Percentiles rank a stretch among this genome's conserved stretches.
These are phyloP conservation scores for Penicillium sp. DNA, from an alignment of 2,329 filamentous ascomycete species.

Conservation along the genomic window DNA sequence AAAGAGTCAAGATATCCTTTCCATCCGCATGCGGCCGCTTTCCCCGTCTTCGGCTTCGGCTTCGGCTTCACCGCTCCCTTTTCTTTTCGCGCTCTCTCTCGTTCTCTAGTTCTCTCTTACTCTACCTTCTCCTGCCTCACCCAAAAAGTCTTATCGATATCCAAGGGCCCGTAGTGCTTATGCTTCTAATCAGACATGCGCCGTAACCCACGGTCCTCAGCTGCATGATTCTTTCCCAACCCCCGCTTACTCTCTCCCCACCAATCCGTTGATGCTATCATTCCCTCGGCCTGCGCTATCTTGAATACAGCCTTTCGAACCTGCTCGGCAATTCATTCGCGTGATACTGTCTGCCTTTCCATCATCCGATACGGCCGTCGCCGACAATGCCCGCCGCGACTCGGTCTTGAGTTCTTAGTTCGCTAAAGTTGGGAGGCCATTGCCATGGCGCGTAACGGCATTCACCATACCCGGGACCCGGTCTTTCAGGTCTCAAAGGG, in stretches of 20 bases:
- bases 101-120: not conserved
- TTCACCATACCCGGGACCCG: constrained; percentile 12
- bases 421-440: constrained; percentile 8
- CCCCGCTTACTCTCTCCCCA: constrained; percentile 11
- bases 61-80: constrained; percentile 21
- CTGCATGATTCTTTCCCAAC: constrained; percentile 11
- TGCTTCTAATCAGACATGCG: constrained; percentile 12
- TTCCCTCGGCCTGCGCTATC: not conserved
- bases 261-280: not conserved
- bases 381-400: constrained; percentile 13
- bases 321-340: not conserved
- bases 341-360: not conserved
- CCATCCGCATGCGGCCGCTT: constrained; percentile 15
- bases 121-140: not conserved
- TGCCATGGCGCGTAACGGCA: constrained; percentile 17
- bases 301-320: not conserved
- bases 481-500: constrained; percentile 11
- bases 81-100: not conserved
- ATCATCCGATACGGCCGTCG: not conserved
- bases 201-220: constrained; percentile 7
- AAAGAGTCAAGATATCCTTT: not conserved
- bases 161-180: not conserved
- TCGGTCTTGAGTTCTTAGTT: constrained; percentile 10
- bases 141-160: not conserved
- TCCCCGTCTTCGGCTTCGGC: constrained; percentile 7